phyloP scores from a whole-genome alignment of 192 early-diverging fungal species.

The Mortierella claussenii region DNA sequence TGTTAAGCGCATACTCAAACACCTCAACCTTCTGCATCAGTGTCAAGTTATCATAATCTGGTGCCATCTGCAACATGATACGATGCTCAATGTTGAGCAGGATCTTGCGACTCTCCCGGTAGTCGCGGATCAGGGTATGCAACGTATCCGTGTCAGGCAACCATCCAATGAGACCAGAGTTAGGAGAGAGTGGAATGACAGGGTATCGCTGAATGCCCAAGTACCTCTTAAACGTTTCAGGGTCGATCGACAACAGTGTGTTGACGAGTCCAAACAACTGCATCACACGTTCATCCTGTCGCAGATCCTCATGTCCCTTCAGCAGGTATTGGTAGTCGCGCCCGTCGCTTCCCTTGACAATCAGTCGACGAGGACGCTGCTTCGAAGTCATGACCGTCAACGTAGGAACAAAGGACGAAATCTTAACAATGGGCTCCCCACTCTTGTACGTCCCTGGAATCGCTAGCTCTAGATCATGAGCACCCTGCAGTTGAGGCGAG shows the following conservation, averaged over 20 bases:
- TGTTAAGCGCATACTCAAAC: constrained; percentile 92
- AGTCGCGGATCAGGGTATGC: constrained; percentile 86
- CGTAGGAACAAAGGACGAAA: constrained; percentile 84
- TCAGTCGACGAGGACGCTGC: constrained; percentile 88
- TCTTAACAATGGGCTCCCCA: constrained; percentile 86
- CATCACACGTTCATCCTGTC: constrained; percentile 99
- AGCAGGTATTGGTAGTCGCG: constrained; percentile 89
- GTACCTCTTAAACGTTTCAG: constrained; percentile 91
- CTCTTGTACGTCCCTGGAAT: constrained; percentile 91
- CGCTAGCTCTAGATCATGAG: constrained; percentile 86
- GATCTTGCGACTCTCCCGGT: constrained; percentile 84
- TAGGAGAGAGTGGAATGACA: constrained; percentile 93
- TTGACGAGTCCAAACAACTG: constrained; percentile 98
- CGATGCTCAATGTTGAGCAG: constrained; percentile 90
- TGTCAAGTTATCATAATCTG: constrained; percentile 89
- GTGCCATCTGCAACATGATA: constrained; percentile 91
- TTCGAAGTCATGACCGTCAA: constrained; percentile 92
- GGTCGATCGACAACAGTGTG: constrained; percentile 81
- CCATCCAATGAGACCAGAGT: constrained; percentile 96
- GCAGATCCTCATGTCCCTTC: constrained; percentile 98
- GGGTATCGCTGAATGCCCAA: constrained; percentile 91
- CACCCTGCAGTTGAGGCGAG: constrained; percentile 87
- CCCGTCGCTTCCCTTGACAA: constrained; percentile 90
- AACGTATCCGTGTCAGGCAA: constrained; percentile 91
- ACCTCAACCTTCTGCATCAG: constrained; percentile 92